These are phyloP conservation scores for Tremella yokohamensis DNA, from an alignment of 768 basidiomycete genomes.

Conservation along the genomic window DNA sequence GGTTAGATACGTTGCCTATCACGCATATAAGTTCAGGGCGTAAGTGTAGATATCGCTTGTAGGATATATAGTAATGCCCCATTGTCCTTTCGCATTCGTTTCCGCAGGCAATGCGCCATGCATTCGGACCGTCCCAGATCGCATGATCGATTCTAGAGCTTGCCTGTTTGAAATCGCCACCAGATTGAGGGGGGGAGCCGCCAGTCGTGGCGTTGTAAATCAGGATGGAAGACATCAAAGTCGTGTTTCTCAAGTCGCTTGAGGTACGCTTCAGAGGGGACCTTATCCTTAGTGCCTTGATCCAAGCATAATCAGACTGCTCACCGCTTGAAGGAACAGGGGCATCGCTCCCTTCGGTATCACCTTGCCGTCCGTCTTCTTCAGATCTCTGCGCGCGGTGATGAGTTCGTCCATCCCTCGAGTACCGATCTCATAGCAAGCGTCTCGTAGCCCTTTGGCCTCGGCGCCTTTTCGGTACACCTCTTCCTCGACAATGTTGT, in stretches of 20 bases:
- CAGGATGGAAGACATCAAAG: constrained; percentile 49
- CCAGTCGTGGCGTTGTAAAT: constrained; percentile 47
- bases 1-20: not conserved
- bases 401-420: constrained; percentile 51
- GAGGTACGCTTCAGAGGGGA: constrained; percentile 47
- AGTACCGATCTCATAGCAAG: constrained; percentile 45
- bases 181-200: constrained; percentile 46
- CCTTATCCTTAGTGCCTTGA: constrained; percentile 21
- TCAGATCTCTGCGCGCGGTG: constrained; percentile 48
- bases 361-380: constrained; percentile 36
- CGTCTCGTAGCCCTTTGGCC: constrained; percentile 46
- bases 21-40: no score
- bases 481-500: constrained; percentile 47
- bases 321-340: constrained; percentile 44
- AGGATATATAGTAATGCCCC: no score
- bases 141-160: constrained; percentile 3
- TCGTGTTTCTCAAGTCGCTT: constrained; percentile 45
- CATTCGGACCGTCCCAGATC: no score
- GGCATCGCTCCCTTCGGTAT: constrained; percentile 40
- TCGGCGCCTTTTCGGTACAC: constrained; percentile 57
- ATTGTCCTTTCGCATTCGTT: no score
- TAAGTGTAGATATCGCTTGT: no score
- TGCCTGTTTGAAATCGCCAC: constrained; percentile 29
- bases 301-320: constrained; percentile 7
- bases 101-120: no score